phyloP scores from a whole-genome alignment of 352 stramenopile species.

The Pythium volutum region DNA sequence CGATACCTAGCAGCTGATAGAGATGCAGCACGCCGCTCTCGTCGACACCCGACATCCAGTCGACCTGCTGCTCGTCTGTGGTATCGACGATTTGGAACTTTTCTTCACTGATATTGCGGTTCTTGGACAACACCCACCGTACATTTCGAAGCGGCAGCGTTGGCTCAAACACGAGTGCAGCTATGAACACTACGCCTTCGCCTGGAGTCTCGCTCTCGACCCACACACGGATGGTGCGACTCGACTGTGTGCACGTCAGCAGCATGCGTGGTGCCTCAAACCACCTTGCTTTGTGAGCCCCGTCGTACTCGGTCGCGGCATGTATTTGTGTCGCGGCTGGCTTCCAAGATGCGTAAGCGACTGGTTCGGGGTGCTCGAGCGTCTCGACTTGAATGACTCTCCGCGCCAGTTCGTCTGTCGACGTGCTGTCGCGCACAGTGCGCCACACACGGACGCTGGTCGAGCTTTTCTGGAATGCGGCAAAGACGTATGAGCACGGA shows the following conservation, averaged over 20 bases:
- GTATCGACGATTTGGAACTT: constrained; percentile 52
- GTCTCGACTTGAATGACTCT: constrained; percentile 33
- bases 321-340: constrained; percentile 58
- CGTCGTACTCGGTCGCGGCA: constrained; percentile 51
- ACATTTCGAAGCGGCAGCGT: constrained; percentile 57
- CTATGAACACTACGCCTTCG: constrained; percentile 24
- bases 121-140: constrained; percentile 79
- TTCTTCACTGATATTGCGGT: constrained; percentile 77
- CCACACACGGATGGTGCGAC: constrained; percentile 60
- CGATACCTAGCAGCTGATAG: constrained; percentile 54
- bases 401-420: not conserved
- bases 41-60: constrained; percentile 80
- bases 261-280: constrained; percentile 69
- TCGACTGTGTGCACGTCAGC: constrained; percentile 59
- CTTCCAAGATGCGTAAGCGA: constrained; percentile 84
- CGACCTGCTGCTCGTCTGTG: constrained; percentile 41
- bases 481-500: constrained; percentile 65
- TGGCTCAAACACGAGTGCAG: constrained; percentile 51
- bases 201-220: constrained; percentile 31
- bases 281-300: constrained; percentile 57
- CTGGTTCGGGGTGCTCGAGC: constrained; percentile 53
- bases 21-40: constrained; percentile 57
- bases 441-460: constrained; percentile 55
- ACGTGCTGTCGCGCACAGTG: constrained; percentile 29
- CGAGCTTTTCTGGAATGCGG: constrained; percentile 34